These are phyloP conservation scores for Sporobolomyces pararoseus DNA, from an alignment of 768 basidiomycete genomes.

Conservation along the genomic window DNA sequence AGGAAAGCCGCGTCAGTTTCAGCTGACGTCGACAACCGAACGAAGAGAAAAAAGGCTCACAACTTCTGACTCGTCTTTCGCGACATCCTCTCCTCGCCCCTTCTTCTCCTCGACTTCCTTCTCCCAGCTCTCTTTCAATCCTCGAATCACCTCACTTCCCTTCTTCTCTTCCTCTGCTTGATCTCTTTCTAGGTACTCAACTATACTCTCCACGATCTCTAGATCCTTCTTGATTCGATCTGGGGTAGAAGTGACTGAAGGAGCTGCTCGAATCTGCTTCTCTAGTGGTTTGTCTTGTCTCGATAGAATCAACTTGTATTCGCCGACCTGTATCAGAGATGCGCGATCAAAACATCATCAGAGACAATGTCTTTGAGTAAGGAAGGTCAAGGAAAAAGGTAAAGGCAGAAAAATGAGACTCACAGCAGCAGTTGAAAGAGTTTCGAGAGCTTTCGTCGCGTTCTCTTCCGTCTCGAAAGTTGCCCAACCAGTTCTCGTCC, in stretches of 20 bases:
- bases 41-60: conserved; percentile 31
- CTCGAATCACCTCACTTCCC: conserved; percentile 59
- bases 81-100: conserved; percentile 51
- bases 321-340: conserved; percentile 3
- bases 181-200: conserved; percentile 65
- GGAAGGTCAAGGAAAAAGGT: too few species aligned
- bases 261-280: conserved; percentile 72
- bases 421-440: neutral
- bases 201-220: conserved; percentile 68
- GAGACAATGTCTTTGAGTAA: neutral
- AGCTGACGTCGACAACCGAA: too few species aligned
- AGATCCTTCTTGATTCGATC: conserved; percentile 78
- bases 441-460: conserved; percentile 13
- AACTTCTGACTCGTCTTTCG: conserved; percentile 67
- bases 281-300: conserved; percentile 59
- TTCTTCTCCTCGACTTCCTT: conserved; percentile 23
- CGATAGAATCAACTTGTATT: neutral
- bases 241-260: conserved; percentile 73
- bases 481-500: conserved; percentile 16
- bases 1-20: conserved; percentile 39
- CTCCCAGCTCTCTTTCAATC: conserved; percentile 44
- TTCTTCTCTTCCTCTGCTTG: conserved; percentile 55
- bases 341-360: neutral
- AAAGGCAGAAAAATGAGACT: too few species aligned
- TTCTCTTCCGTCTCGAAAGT: conserved; percentile 3